phyloP scores from a whole-genome alignment of 2,329 filamentous ascomycete species.

The Microdochium trichocladiopsis region DNA sequence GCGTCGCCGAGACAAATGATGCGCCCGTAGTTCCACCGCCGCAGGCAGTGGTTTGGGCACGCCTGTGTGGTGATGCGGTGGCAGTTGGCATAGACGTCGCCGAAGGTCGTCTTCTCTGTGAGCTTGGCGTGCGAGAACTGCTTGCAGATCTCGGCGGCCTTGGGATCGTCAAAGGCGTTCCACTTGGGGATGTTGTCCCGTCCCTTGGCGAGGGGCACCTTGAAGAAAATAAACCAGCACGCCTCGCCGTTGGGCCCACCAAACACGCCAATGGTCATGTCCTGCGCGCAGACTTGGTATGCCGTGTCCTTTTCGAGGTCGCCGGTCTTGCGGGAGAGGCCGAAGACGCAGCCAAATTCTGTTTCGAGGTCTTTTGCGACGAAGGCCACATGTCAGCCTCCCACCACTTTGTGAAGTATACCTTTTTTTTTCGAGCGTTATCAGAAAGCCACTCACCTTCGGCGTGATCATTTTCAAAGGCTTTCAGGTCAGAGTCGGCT shows the following conservation, averaged over 20 bases:
- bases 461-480: background rate
- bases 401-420: background rate
- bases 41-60: background rate
- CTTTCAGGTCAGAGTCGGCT: conserved; percentile 5
- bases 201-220: conserved; percentile 5
- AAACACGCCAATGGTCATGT: conserved; percentile 16
- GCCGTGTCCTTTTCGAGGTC: conserved; percentile 11
- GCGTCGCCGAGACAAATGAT: background rate
- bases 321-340: conserved; percentile 20
- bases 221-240: conserved; percentile 28
- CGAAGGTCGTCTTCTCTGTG: background rate
- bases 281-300: conserved; percentile 10
- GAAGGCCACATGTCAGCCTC: background rate
- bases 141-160: background rate
- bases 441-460: background rate
- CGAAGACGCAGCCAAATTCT: conserved; percentile 27
- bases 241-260: conserved; percentile 18
- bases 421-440: background rate
- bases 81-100: background rate
- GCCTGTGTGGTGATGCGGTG: background rate
- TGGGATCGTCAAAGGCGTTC: background rate
- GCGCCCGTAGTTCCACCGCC: background rate
- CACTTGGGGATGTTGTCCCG: background rate
- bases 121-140: background rate
- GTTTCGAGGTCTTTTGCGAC: background rate